phyloP scores from a whole-genome alignment of 2,329 filamentous ascomycete species.

The Onygenales sp. region DNA sequence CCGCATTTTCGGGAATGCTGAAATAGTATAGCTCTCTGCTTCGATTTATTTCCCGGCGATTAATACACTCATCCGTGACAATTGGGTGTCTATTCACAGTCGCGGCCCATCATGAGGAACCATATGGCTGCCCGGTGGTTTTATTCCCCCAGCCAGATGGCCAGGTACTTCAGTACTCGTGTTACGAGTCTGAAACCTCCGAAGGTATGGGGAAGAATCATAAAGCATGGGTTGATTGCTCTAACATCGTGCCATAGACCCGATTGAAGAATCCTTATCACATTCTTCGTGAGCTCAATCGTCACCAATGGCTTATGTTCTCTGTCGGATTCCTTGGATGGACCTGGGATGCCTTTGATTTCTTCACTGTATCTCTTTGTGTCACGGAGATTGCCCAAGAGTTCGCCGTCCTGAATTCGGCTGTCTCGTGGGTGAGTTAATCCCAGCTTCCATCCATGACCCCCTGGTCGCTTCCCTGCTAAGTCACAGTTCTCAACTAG shows the following conservation, averaged over 20 bases:
- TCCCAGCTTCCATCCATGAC: constrained; percentile 2
- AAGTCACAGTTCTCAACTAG: background rate
- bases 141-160: constrained; percentile 24
- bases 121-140: constrained; percentile 23
- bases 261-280: constrained; percentile 44
- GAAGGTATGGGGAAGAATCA: constrained; percentile 7
- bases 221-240: background rate
- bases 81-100: no score
- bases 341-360: constrained; percentile 51
- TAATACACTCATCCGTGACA: no score
- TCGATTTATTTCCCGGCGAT: no score
- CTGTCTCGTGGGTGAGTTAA: constrained; percentile 51
- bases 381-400: constrained; percentile 43
- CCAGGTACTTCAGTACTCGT: constrained; percentile 24
- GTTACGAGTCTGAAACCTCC: constrained; percentile 25
- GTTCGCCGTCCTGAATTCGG: constrained; percentile 45
- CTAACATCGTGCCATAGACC: constrained; percentile 31
- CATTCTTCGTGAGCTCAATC: constrained; percentile 41
- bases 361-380: constrained; percentile 53
- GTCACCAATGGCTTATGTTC: constrained; percentile 52
- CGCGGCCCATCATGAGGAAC: constrained; percentile 16
- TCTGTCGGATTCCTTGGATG: constrained; percentile 39
- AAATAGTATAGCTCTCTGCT: no score
- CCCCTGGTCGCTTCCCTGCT: background rate
- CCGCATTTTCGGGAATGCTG: no score